Percentiles rank a stretch among this genome's conserved stretches.
These are phyloP conservation scores for Brasilioporus rufonigricans DNA, from an alignment of 768 basidiomycete genomes.

Conservation along the genomic window DNA sequence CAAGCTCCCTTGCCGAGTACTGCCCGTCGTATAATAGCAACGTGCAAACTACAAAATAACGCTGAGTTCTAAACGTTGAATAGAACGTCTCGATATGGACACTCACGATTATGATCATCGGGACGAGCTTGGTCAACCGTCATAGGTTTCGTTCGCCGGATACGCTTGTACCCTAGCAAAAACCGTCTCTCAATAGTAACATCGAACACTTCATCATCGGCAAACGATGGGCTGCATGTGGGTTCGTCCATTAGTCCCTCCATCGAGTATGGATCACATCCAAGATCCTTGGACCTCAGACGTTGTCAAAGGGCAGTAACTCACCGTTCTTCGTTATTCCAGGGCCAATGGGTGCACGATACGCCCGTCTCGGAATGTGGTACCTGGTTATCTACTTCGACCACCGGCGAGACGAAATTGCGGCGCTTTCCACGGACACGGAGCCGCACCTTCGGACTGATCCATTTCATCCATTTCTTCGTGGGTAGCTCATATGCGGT, in stretches of 20 bases:
- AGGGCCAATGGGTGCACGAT: not conserved
- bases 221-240: conserved; percentile 3
- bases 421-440: not conserved
- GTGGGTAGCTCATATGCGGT: conserved; percentile 6
- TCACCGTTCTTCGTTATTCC: conserved; percentile 3
- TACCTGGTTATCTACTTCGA: not conserved
- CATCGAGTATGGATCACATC: not conserved
- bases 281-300: not conserved
- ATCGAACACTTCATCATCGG: conserved; percentile 3
- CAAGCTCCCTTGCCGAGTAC: not conserved
- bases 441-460: conserved; percentile 8
- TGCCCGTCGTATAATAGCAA: conserved; percentile 2
- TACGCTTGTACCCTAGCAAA: conserved; percentile 11
- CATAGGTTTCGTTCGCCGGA: conserved; percentile 6
- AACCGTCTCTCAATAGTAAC: conserved; percentile 5
- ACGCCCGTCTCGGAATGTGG: not conserved
- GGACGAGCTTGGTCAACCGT: not conserved
- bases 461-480: conserved; percentile 7
- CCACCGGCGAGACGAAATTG: conserved; percentile 9
- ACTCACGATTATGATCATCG: not conserved
- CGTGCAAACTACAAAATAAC: not conserved
- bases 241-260: not conserved
- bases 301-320: not conserved
- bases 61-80: not conserved
- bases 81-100: not conserved